Evolutionary conservation across 139 green algal genomes (phyloP).

Genomic region (Deuterostichococcus epilithicus): DNA sequence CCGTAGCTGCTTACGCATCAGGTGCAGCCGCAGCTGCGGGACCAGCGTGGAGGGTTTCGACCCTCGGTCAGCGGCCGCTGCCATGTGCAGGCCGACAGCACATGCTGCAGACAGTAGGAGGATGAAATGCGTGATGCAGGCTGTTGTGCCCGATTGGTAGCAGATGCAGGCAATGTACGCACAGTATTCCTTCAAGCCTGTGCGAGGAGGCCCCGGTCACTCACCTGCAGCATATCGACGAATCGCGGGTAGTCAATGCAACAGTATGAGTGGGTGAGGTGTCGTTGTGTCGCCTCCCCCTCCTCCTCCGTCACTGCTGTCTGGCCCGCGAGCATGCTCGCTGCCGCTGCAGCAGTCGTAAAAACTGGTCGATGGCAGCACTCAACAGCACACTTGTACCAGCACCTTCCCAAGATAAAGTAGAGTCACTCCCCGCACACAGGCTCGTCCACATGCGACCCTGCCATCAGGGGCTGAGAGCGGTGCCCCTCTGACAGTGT

Average conservation of each 20-base stretch:
- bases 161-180: no score
- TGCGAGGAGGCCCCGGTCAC: neutral
- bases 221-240: slow-evolving; percentile 21
- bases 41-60: no score
- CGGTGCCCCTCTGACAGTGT: no score
- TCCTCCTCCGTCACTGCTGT: neutral
- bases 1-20: slow-evolving; percentile 3
- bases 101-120: no score
- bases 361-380: neutral
- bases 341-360: neutral
- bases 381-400: neutral
- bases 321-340: neutral
- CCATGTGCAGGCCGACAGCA: no score
- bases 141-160: neutral
- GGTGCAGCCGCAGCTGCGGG: slow-evolving; percentile 6
- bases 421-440: neutral
- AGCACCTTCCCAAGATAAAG: neutral
- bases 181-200: no score
- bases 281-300: neutral
- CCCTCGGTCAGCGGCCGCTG: no score
- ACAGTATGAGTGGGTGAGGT: slow-evolving; percentile 25
- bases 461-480: no score
- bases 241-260: slow-evolving; percentile 33
- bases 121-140: no score
- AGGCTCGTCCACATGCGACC: neutral